Evolutionary conservation across 2,329 filamentous ascomycete species (phyloP), one percentile per base, ranked within the genome.

Genomic region (Exophiala oligosperma): DNA sequence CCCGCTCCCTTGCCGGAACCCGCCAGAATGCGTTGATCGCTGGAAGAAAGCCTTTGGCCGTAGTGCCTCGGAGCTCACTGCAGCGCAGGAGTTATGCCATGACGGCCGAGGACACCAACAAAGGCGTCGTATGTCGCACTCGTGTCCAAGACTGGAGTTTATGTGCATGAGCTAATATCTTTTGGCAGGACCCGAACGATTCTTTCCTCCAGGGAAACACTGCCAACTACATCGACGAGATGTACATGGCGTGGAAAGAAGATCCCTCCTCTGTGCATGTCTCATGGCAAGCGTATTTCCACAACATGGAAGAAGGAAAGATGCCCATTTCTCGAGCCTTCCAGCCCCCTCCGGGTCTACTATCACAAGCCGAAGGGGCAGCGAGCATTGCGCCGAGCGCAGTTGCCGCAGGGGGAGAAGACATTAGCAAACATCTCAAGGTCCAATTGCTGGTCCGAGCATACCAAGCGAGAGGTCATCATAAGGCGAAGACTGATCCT

Each of bases 201-300:
- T 96, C 88, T 79, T 99, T 99, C 83, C 84, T 99, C 62, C 91
- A 92, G 64, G 94, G 94, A 67, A 97, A 91, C 81, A 94, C 93
- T 61, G 94, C 94, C 77, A 97, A 96, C 81, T 99, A 99, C 80
- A 91, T 99, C 74, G 94, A 99, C 76, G 94, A 97, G 81, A 99
- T 99, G 94, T 99, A 99, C 78, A 81, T 97, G 80, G 87, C 92
- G 74, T 99, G 94, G 94, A 96, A 93, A 79, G 82, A 90, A 65
- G 92, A 99, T 70, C 92, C 94, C 52, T 84, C 86, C 70, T 96
- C 91, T 72, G 94, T 99, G 59, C 94, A 99, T 77, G 84, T 96
- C 70, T 99, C 94, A 74, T 99, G 94, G 94, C 93, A 96, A 80
- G 88, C 95, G 73, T 99, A 99, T 84, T 99, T 99, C 84, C 91